Evolutionary conservation across 768 basidiomycete species (phyloP).

Genomic region (Rhizopogon rudus): DNA sequence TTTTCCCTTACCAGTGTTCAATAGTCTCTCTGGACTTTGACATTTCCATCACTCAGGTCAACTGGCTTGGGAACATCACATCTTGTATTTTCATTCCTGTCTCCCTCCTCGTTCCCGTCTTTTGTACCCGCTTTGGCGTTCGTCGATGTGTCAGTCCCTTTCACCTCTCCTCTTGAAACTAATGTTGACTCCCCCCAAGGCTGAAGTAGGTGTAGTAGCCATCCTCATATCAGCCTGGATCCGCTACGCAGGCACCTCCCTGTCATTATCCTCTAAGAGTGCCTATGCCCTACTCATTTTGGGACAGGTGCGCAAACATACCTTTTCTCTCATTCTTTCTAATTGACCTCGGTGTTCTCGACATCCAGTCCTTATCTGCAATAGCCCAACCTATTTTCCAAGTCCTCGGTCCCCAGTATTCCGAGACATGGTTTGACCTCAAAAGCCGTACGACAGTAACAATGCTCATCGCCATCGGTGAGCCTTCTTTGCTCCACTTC

Average conservation of each 20-base stretch:
- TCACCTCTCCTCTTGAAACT: neutral
- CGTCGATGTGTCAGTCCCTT: constrained; percentile 50
- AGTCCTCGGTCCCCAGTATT: constrained; percentile 75
- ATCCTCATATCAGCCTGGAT: constrained; percentile 70
- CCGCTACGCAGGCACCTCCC: constrained; percentile 64
- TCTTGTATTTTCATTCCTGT: constrained; percentile 58
- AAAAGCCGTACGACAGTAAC: constrained; percentile 75
- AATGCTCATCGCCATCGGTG: constrained; percentile 48
- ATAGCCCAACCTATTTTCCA: constrained; percentile 72
- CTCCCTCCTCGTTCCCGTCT: constrained; percentile 52
- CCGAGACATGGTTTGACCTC: constrained; percentile 80
- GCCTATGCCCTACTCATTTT: constrained; percentile 66
- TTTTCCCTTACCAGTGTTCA: neutral
- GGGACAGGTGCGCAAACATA: constrained; percentile 50
- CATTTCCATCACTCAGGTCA: constrained; percentile 67
- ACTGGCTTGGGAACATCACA: constrained; percentile 76
- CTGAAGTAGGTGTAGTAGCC: constrained; percentile 48
- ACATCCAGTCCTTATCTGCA: constrained; percentile 50
- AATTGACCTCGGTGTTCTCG: neutral
- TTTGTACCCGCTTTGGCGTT: constrained; percentile 57
- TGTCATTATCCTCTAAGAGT: constrained; percentile 42
- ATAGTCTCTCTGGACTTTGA: constrained; percentile 58
- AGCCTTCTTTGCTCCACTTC: neutral
- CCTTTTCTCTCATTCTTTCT: neutral
- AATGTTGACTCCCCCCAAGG: constrained; percentile 33